Percentiles rank a stretch among this genome's conserved stretches.
phyloP scores from a whole-genome alignment of 2,329 filamentous ascomycete genomes.

The Penicillium sp. region DNA sequence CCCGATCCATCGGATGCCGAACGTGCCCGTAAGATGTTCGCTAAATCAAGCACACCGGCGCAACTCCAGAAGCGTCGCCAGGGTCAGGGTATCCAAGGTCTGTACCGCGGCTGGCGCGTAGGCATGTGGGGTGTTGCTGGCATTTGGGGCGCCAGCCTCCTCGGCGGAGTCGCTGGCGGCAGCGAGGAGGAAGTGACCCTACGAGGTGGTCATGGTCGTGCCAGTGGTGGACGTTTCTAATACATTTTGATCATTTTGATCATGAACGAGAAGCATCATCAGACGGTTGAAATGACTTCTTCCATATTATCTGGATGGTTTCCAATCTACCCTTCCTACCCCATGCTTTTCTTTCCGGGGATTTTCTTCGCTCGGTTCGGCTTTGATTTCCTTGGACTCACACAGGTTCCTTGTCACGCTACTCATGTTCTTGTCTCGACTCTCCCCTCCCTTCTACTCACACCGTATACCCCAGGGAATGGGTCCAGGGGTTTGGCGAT shows the following conservation, averaged over 20 bases:
- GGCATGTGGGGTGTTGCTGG: slow-evolving; percentile 60
- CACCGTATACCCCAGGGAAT: slow-evolving; percentile 30
- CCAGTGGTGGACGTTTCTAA: slow-evolving; percentile 39
- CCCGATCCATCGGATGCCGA: slow-evolving; percentile 51
- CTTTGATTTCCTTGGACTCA: neutral
- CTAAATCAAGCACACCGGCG: slow-evolving; percentile 42
- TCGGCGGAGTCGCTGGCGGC: slow-evolving; percentile 43
- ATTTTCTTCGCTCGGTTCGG: neutral
- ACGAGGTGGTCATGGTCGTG: slow-evolving; percentile 25
- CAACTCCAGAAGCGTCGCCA: slow-evolving; percentile 49
- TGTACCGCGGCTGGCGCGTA: slow-evolving; percentile 63
- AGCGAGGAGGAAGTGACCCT: slow-evolving; percentile 41
- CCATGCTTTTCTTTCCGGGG: neutral
- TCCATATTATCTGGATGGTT: too few relatives aligned
- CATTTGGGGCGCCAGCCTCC: slow-evolving; percentile 56
- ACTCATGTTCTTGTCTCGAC: slow-evolving; percentile 14
- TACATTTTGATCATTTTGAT: neutral
- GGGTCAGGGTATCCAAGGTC: slow-evolving; percentile 59
- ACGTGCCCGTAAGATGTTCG: slow-evolving; percentile 37
- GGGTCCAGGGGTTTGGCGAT: slow-evolving; percentile 22
- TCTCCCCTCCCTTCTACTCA: slow-evolving; percentile 26
- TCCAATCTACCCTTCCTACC: neutral
- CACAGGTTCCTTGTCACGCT: slow-evolving; percentile 6
- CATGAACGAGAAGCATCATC: neutral
- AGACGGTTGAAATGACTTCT: neutral